phyloP scores from a whole-genome alignment of 352 stramenopile genomes.

The Globisporangium apiculatum region DNA sequence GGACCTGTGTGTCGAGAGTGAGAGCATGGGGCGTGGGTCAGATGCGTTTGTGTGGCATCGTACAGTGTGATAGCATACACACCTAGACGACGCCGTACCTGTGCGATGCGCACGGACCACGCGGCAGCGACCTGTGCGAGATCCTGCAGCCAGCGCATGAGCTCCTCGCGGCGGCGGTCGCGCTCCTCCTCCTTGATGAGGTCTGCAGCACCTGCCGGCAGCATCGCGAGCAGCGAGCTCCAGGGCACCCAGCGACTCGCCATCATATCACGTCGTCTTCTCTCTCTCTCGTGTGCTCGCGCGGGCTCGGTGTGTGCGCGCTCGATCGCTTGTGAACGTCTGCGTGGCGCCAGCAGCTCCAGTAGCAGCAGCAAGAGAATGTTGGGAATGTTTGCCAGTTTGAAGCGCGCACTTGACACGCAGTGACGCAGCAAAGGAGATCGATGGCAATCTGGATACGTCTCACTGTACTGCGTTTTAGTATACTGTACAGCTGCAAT shows the following conservation, averaged over 20 bases:
- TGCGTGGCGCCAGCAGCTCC: no score
- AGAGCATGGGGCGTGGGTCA: no score
- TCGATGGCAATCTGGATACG: not conserved
- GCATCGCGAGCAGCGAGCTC: constrained; percentile 41
- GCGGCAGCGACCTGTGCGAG: constrained; percentile 28
- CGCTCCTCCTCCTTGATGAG: constrained; percentile 41
- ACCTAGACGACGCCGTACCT: no score
- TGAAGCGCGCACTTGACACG: no score
- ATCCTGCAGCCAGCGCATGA: constrained; percentile 17
- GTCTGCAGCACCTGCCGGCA: constrained; percentile 36
- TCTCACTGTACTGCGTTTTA: no score
- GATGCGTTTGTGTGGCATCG: no score
- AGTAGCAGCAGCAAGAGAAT: no score
- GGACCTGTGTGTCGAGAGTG: constrained; percentile 12
- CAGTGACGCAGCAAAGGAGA: not conserved
- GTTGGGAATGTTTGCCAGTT: no score
- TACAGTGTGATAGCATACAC: no score
- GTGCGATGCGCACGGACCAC: constrained; percentile 26
- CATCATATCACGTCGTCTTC: not conserved
- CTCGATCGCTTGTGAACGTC: no score
- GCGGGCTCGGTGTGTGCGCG: no score
- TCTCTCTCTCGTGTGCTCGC: not conserved
- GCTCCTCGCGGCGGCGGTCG: constrained; percentile 35
- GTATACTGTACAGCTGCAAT: no score
- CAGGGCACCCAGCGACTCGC: constrained; percentile 34